Evolutionary conservation across 768 basidiomycete genomes (phyloP), one percentile per base, ranked within the genome.

Genomic region (Kwoniella bestiolae): DNA sequence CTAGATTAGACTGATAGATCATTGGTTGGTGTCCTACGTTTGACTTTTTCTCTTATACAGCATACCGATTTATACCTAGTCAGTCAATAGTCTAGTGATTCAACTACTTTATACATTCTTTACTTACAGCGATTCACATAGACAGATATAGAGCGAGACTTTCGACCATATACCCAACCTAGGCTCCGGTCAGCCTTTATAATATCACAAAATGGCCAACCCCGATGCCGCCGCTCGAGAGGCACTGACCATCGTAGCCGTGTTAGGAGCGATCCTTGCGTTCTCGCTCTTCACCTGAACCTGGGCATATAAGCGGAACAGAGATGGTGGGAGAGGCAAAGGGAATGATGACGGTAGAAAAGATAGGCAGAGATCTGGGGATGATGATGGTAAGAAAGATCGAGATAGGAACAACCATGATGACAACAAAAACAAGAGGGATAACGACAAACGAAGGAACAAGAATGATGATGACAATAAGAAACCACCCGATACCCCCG

Each of bases 241-340:
- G 44, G 65, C 73, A 8, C 86, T 89, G 12, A 63, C 67, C 53
- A 73, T 84, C 56, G 76, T 85, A 38, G 90, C 90, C 69, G 85
- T 94, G 52, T 88, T 90, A 71, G 91, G 91, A 1, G 79, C 82
- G 49, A 83, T 65, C 34, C 21, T 53, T 25, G 18, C 31, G n/a
- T 38, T 65, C 53, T 91, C 82, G 9, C 86, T 63, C 8, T 88
- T 63, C 35, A 45, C 28, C 14, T 50, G 46, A n/a, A 45, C 28
- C 14, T 50, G 46, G 29, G 47, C 38, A 23, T 38, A 45, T 41
- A 29, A 41, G 18, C 53, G 41, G 8, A 45, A 31, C 25, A 41
- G 44, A 49, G 44, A 55, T 46, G 34, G 7, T n/a, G n/a, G n/a
- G n/a, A n/a, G n/a, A n/a, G 26, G 23, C 34, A 51, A 61, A 23